A percentile compares a stretch with the other conserved stretches of the same genome.
These are phyloP conservation scores for Leccinum rimulosum DNA, from an alignment of 768 basidiomycete genomes.

Conservation along the genomic window DNA sequence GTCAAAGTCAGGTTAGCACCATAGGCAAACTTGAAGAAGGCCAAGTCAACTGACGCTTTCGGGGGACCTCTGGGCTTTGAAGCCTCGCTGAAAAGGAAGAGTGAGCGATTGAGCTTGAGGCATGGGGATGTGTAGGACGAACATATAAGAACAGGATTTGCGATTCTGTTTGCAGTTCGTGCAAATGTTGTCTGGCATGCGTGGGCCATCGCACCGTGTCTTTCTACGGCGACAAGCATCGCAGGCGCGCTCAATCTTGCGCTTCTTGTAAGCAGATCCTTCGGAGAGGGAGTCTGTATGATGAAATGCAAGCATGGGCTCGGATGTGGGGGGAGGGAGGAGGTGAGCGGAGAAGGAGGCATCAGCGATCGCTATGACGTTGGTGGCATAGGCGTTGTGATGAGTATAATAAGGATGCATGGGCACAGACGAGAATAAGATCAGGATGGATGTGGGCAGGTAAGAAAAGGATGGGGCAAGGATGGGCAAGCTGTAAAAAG, in stretches of 20 bases:
- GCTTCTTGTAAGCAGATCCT: constrained; percentile 36
- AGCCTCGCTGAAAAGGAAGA: constrained; percentile 42
- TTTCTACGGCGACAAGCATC: constrained; percentile 59
- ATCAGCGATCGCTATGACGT: constrained; percentile 30
- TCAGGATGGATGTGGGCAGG: background rate
- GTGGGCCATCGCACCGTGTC: constrained; percentile 60
- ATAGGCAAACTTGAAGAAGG: background rate
- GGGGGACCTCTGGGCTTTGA: constrained; percentile 67
- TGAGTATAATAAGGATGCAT: constrained; percentile 23
- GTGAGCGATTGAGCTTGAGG: constrained; percentile 1
- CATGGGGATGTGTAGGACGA: constrained; percentile 21
- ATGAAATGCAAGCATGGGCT: constrained; percentile 9
- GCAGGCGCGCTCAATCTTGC: constrained; percentile 55
- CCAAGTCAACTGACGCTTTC: constrained; percentile 51
- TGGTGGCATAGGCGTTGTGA: constrained; percentile 14
- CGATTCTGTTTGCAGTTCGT: constrained; percentile 53
- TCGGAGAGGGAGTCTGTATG: background rate
- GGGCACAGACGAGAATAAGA: background rate
- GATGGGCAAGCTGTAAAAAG: background rate
- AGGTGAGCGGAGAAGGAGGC: constrained; percentile 4
- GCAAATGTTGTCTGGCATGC: constrained; percentile 48
- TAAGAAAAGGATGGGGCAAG: background rate
- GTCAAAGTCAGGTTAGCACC: constrained; percentile 1
- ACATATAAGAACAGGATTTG: constrained; percentile 62
- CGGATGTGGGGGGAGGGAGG: constrained; percentile 3